Evolutionary conservation across 2,329 filamentous ascomycete genomes (phyloP).

Genomic region (Alternaria dauci): DNA sequence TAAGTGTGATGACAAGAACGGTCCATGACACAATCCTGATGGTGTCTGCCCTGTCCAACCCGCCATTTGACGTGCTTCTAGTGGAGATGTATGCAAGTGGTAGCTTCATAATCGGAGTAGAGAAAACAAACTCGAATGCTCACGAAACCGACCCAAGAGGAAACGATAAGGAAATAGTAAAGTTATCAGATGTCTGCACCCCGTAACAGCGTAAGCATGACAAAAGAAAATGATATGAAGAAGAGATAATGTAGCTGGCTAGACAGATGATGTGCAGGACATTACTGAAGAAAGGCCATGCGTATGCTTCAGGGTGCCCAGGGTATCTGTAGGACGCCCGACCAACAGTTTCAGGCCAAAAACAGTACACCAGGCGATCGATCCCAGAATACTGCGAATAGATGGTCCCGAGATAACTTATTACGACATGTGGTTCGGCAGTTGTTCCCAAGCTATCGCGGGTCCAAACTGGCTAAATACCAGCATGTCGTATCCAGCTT

Average conservation of each 20-base stretch:
- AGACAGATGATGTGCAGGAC: background rate
- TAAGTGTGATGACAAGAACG: conserved; percentile 30
- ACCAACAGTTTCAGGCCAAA: conserved; percentile 1
- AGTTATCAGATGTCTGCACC: conserved; percentile 3
- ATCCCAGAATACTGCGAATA: conserved; percentile 19
- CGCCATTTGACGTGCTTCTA: conserved; percentile 9
- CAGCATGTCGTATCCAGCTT: conserved; percentile 6
- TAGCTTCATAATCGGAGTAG: conserved; percentile 25
- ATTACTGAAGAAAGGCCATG: background rate
- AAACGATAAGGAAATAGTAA: conserved; percentile 22
- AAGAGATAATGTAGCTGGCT: background rate
- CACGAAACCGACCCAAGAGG: conserved; percentile 16
- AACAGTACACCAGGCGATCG: conserved; percentile 13
- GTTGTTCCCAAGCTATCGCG: conserved; percentile 4
- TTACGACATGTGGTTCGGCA: conserved; percentile 19
- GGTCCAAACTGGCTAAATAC: conserved; percentile 10
- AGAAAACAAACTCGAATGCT: conserved; percentile 4
- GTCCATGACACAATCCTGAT: conserved; percentile 41
- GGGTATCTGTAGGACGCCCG: background rate
- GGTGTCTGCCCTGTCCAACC: conserved; percentile 27
- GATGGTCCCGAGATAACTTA: conserved; percentile 36
- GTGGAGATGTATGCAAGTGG: conserved; percentile 16
- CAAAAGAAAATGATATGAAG: conserved; percentile 6
- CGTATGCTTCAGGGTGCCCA: background rate
- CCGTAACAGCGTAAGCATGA: conserved; percentile 18